These are phyloP conservation scores for Protea cynaroides DNA, from an alignment of 164 flowering plant genomes.

Conservation along the genomic window DNA sequence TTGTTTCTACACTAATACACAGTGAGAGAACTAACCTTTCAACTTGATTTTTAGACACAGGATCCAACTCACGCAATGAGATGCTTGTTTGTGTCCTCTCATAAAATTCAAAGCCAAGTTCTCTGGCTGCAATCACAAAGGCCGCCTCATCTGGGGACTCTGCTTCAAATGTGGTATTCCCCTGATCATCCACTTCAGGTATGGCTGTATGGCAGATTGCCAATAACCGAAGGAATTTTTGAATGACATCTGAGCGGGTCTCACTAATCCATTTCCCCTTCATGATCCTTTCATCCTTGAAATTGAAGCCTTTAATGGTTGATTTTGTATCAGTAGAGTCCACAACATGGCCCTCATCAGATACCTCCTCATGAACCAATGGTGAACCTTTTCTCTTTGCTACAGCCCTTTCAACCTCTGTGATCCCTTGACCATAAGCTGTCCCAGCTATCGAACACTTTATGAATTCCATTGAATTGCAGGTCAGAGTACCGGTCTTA, in stretches of 20 bases:
- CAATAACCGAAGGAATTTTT: constrained; percentile 61
- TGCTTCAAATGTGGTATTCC: constrained; percentile 75
- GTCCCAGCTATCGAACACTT: constrained; percentile 88
- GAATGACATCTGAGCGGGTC: constrained; percentile 51
- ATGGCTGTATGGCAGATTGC: constrained; percentile 90
- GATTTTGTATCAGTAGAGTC: constrained; percentile 20
- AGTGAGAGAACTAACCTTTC: constrained; percentile 51
- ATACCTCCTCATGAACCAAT: constrained; percentile 19
- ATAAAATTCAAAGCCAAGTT: constrained; percentile 82
- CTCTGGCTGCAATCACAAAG: constrained; percentile 93
- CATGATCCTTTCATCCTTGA: constrained; percentile 72
- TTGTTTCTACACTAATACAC: too few relatives aligned
- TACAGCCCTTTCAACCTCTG: constrained; percentile 87
- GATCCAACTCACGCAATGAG: constrained; percentile 58
- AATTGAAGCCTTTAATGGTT: constrained; percentile 76
- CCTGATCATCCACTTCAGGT: constrained; percentile 72
- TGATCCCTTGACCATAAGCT: constrained; percentile 81
- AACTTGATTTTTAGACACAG: constrained; percentile 41
- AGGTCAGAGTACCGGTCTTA: constrained; percentile 93
- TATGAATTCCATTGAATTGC: constrained; percentile 95
- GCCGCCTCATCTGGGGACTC: constrained; percentile 99
- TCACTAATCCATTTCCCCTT: constrained; percentile 78
- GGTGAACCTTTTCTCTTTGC: constrained; percentile 56
- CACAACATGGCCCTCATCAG: constrained; percentile 17
- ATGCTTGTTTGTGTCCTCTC: constrained; percentile 74